A percentile compares a stretch with the other conserved stretches of the same genome.
phyloP scores from a whole-genome alignment of 768 basidiomycete species.

The Boletellus emodensis region DNA sequence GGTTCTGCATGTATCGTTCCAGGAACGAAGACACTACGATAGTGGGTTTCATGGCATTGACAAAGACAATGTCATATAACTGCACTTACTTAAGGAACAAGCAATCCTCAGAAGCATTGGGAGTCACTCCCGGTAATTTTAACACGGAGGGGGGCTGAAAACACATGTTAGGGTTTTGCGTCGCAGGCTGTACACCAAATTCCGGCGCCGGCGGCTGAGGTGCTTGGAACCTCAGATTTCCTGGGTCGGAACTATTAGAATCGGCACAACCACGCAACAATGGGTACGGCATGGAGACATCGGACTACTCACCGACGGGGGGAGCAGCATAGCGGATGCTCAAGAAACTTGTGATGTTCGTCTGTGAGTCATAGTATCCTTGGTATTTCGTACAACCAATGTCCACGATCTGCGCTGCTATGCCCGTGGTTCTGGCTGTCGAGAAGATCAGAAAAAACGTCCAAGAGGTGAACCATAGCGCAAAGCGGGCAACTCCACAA shows the following conservation, averaged over 20 bases:
- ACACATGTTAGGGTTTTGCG: conserved; percentile 23
- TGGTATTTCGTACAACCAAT: conserved; percentile 31
- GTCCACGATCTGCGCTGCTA: conserved; percentile 18
- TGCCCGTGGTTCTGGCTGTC: background rate
- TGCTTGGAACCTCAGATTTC: conserved; percentile 25
- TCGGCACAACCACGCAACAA: background rate
- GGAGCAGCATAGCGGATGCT: conserved; percentile 46
- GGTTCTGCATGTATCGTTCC: conserved; percentile 5
- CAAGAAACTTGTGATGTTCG: conserved; percentile 23
- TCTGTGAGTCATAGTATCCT: conserved; percentile 20
- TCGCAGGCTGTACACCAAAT: conserved; percentile 24
- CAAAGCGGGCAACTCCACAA: no score
- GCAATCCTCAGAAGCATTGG: no score
- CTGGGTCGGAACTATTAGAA: background rate
- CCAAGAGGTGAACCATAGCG: no score
- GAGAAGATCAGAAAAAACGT: no score
- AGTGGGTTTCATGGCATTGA: background rate
- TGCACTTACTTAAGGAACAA: conserved; percentile 20
- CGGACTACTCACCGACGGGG: conserved; percentile 36
- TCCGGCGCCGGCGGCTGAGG: conserved; percentile 22
- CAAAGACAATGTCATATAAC: no score
- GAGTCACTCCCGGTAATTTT: no score
- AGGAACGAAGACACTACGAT: conserved; percentile 2
- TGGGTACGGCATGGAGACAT: background rate
- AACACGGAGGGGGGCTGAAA: conserved; percentile 17